Conservation (phyloP, 495 filamentous ascomycete species). For the Eremomyces bilateralis region DNA sequence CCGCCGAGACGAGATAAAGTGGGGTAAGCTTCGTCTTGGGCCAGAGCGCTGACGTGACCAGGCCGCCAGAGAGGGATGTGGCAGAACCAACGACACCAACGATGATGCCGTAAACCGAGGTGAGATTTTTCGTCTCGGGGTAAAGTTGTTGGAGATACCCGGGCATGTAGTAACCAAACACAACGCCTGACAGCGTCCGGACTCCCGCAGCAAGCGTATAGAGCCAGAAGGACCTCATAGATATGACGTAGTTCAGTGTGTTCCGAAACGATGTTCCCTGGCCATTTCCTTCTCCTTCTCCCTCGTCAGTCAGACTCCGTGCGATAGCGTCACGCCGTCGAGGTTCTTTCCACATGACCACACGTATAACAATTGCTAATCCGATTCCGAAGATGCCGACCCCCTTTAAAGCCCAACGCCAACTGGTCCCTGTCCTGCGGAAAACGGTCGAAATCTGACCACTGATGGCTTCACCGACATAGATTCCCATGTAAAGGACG, state of each 20-base stretch:
- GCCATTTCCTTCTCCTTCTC: too few species aligned
- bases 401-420: conserved; percentile 13
- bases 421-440: conserved; percentile 8
- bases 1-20: conserved; percentile 14
- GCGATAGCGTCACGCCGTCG: conserved; percentile 3
- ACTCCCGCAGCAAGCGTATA: conserved; percentile 11
- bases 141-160: conserved; percentile 13
- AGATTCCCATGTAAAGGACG: conserved; percentile 16
- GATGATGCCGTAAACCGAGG: conserved; percentile 16
- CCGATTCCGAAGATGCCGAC: conserved; percentile 16
- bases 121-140: conserved; percentile 6
- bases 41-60: conserved; percentile 10
- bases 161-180: conserved; percentile 20
- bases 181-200: conserved; percentile 13
- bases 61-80: conserved; percentile 14
- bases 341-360: conserved; percentile 12
- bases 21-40: conserved; percentile 10
- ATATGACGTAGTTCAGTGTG: conserved; percentile 12
- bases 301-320: conserved; percentile 1
- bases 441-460: conserved; percentile 16
- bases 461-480: conserved; percentile 16
- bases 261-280: conserved; percentile 6
- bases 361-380: conserved; percentile 12
- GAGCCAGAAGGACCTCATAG: conserved; percentile 17
- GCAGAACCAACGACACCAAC: conserved; percentile 17